phyloP scores from a whole-genome alignment of 306 rosid genomes.

The Cicer chorassanicum region DNA sequence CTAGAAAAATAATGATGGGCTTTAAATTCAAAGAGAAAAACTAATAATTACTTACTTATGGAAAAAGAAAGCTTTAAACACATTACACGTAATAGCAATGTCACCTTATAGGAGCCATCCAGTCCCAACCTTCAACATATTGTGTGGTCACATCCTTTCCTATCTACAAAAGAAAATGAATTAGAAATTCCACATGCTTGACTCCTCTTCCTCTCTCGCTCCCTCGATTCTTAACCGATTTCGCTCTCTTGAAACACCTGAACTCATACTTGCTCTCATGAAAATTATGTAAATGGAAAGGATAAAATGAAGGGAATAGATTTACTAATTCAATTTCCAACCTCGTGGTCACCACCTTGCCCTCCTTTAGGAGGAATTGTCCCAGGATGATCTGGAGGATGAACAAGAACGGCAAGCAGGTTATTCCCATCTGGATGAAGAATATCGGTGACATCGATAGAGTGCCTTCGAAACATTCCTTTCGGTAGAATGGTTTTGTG shows the following conservation, averaged over 20 bases:
- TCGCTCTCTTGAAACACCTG: constrained; percentile 33
- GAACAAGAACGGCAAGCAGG: constrained; percentile 90
- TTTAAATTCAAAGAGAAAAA: background rate
- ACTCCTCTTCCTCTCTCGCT: constrained; percentile 17
- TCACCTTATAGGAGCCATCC: constrained; percentile 99
- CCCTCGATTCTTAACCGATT: constrained; percentile 8
- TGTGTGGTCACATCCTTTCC: constrained; percentile 96
- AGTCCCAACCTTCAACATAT: constrained; percentile 97
- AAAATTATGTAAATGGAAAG: constrained; percentile 5
- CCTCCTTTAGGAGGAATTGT: constrained; percentile 79
- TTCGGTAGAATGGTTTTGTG: constrained; percentile 68
- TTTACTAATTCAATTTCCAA: constrained; percentile 32
- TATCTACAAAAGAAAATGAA: constrained; percentile 58
- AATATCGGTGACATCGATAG: constrained; percentile 80
- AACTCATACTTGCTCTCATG: background rate
- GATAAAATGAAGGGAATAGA: constrained; percentile 19
- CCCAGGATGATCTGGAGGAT: constrained; percentile 98
- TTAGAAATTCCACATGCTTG: constrained; percentile 31
- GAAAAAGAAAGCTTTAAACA: constrained; percentile 23
- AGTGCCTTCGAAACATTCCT: constrained; percentile 96
- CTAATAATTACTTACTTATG: constrained; percentile 7
- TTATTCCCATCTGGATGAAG: constrained; percentile 70
- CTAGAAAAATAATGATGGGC: constrained; percentile 16
- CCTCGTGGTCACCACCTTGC: constrained; percentile 99
- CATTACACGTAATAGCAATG: constrained; percentile 39